Percentiles rank a stretch among this genome's conserved stretches.
Conservation (phyloP, 1,284 basidiomycete genomes). For the Rhodotorula sp. region DNA sequence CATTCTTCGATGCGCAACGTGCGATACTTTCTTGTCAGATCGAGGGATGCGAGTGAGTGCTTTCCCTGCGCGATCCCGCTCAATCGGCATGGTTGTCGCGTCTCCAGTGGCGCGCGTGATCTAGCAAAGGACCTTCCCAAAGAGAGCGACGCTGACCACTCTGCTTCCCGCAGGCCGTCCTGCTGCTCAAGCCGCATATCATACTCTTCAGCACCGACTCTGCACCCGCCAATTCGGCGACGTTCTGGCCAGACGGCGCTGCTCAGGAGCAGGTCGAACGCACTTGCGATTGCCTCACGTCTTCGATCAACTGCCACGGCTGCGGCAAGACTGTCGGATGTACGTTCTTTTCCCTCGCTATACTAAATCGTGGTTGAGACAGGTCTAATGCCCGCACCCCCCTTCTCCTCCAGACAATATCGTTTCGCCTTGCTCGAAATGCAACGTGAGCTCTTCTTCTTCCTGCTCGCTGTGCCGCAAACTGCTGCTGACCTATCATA, state of each 20-base stretch:
- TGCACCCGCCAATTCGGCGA: slow-evolving; percentile 68
- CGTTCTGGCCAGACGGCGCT: slow-evolving; percentile 46
- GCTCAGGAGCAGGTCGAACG: slow-evolving; percentile 56
- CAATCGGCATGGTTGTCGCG: no score
- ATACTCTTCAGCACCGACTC: slow-evolving; percentile 81
- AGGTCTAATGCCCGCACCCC: slow-evolving; percentile 39
- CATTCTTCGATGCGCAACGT: slow-evolving; percentile 73
- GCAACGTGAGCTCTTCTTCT: slow-evolving; percentile 55
- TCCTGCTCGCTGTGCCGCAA: neutral
- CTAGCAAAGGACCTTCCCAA: neutral
- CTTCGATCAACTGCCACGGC: slow-evolving; percentile 75
- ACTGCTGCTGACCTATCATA: slow-evolving; percentile 44
- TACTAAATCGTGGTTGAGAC: neutral
- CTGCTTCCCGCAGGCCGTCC: slow-evolving; percentile 61
- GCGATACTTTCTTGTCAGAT: slow-evolving; percentile 72
- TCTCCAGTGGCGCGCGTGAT: neutral
- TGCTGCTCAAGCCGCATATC: slow-evolving; percentile 75
- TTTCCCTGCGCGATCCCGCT: neutral
- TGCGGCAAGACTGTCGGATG: slow-evolving; percentile 75
- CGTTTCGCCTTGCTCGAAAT: slow-evolving; percentile 58
- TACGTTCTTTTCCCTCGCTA: slow-evolving; percentile 68
- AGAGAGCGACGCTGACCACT: neutral
- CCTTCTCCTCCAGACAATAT: slow-evolving; percentile 48
- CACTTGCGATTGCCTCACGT: slow-evolving; percentile 67
- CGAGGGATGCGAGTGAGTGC: slow-evolving; percentile 73